Conservation (phyloP, 306 rosid species). For the Albizia julibrissin region DNA sequence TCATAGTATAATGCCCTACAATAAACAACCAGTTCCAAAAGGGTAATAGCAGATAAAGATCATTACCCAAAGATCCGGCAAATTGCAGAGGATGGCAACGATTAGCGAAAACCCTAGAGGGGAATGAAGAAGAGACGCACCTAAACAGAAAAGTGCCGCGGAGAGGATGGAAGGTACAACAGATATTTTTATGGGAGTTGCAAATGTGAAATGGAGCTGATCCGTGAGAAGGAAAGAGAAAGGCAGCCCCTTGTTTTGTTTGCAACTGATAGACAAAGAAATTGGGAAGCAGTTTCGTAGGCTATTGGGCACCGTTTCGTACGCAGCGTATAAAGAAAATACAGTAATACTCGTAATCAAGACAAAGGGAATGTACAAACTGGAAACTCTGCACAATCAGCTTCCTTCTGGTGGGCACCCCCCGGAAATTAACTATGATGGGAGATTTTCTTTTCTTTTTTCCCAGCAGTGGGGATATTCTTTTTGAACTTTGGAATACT, state of each 20-base stretch:
- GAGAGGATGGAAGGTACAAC: background rate
- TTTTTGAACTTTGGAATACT: too few species aligned
- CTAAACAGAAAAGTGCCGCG: background rate
- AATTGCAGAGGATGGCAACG: background rate
- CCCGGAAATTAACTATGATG: too few species aligned
- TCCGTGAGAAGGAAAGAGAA: background rate
- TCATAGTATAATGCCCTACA: background rate
- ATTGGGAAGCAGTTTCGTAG: background rate
- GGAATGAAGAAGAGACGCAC: background rate
- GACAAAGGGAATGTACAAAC: background rate
- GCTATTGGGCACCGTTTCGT: background rate
- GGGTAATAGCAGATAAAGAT: background rate
- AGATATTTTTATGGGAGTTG: background rate
- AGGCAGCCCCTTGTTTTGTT: background rate
- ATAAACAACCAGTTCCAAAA: background rate
- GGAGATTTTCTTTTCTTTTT: too few species aligned
- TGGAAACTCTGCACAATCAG: background rate
- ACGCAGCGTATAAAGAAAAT: constrained; percentile 1
- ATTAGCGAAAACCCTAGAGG: background rate
- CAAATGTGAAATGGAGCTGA: background rate
- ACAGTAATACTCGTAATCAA: too few species aligned
- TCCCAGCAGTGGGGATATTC: too few species aligned
- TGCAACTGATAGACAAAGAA: background rate
- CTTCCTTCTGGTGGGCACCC: background rate
- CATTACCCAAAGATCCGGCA: background rate